Evolutionary conservation across 1,139 yeast species (phyloP), one percentile per base, ranked within the genome.

Genomic region (Hemisphaericaspora xylanilytica): DNA sequence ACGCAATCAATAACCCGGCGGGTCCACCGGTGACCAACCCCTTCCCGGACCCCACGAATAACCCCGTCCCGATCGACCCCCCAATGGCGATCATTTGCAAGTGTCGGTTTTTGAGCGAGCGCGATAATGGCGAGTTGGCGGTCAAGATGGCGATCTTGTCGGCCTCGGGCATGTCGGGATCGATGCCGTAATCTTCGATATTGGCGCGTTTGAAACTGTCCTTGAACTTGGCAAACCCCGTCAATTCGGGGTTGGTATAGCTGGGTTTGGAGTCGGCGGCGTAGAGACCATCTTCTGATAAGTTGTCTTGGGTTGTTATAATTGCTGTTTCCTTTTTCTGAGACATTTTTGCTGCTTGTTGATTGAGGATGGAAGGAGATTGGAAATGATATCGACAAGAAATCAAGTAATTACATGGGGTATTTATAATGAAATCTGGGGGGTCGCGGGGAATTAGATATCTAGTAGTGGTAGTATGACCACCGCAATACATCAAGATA

Each of bases 51-150:
- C 89, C 88, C 43, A 84, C 78, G 48, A 82, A 80, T 33, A 81
- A 67, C 34, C 89, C 90, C 6, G 94, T 85, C 62, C 96, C 95
- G 47, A 87, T 85, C 38, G 88, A 75, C 47, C 95, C 95, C 55
- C 95, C 95, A 51, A 87, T 81, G 35, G 95, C 94, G 58, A 87
- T 81, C 87, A 86, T 84, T 55, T 83, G 85, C 51, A 86, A 65
- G 68, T 85, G 80, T 64, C 86, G 71, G 33, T 64, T 69, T 49
- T 81, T 80, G 41, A 85, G 70, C 32, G 76, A 70, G 56, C 87
- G 71, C 36, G 79, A 67, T 45, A 86, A 73, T 2, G 95, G 95
- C 17, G 90, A 71, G 53, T 75, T 74, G 16, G 90, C 85, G 22
- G 89, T 78, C 46, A 73, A 65, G 25, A 78, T 60, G 38, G 86